Evolutionary conservation across 108 stramenopile genomes (phyloP).

Genomic region (Stephanodiscus triporus): DNA sequence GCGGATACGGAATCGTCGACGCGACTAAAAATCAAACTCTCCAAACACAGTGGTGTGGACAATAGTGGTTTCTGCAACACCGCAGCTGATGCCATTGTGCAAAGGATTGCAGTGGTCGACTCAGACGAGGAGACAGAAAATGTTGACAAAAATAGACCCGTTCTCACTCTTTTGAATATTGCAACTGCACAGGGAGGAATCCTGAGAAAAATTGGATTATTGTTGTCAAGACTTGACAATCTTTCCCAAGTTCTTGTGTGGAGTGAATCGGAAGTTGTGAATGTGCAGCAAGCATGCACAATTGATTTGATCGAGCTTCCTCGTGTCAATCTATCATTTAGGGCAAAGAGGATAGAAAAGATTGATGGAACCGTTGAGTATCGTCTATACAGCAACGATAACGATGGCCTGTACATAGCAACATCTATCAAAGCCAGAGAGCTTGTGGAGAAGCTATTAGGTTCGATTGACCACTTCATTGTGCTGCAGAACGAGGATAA

Average conservation of each 20-base stretch:
- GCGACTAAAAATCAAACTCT: slow-evolving; percentile 71
- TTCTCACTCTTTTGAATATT: slow-evolving; percentile 89
- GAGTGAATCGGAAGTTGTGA: slow-evolving; percentile 77
- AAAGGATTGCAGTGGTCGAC: slow-evolving; percentile 70
- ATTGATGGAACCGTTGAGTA: slow-evolving; percentile 73
- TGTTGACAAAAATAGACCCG: slow-evolving; percentile 58
- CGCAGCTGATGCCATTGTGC: slow-evolving; percentile 80
- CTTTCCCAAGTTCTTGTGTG: slow-evolving; percentile 95
- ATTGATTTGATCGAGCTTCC: slow-evolving; percentile 96
- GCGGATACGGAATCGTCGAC: slow-evolving; percentile 61
- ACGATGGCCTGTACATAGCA: slow-evolving; percentile 95
- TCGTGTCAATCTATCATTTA: slow-evolving; percentile 93
- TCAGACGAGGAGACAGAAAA: slow-evolving; percentile 56
- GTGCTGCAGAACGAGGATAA: slow-evolving; percentile 94
- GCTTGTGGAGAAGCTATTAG: slow-evolving; percentile 82
- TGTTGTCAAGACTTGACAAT: slow-evolving; percentile 92
- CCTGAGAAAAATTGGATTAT: slow-evolving; percentile 87
- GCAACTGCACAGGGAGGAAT: slow-evolving; percentile 83
- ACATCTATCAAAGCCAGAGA: slow-evolving; percentile 79
- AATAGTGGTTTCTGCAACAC: slow-evolving; percentile 92
- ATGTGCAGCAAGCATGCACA: slow-evolving; percentile 71
- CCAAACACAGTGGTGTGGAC: slow-evolving; percentile 73
- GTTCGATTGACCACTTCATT: slow-evolving; percentile 88
- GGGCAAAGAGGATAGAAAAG: slow-evolving; percentile 69
- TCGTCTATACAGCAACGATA: slow-evolving; percentile 92